A percentile compares a stretch with the other conserved stretches of the same genome.
These are phyloP conservation scores for Lactarius vividus DNA, from an alignment of 768 basidiomycete species.

Conservation along the genomic window DNA sequence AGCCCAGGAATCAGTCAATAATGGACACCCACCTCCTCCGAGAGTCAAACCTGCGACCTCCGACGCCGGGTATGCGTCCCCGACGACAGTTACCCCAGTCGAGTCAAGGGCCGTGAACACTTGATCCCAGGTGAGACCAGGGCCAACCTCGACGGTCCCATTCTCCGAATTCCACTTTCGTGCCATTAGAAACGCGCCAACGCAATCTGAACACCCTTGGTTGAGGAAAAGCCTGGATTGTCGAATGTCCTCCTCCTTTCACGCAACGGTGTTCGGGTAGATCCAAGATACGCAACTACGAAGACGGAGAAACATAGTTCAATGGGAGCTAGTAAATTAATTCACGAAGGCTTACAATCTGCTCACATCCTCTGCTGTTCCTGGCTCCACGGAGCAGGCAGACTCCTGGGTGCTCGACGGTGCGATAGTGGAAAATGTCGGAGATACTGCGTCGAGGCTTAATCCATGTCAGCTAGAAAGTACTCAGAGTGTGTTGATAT, in stretches of 20 bases:
- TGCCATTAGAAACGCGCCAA: constrained; percentile 29
- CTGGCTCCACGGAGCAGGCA: constrained; percentile 29
- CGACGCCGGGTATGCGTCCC: constrained; percentile 30
- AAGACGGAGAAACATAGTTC: not conserved
- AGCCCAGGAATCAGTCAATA: not conserved
- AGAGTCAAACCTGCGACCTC: constrained; percentile 31
- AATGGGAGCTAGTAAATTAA: not conserved
- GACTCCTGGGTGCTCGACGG: constrained; percentile 18
- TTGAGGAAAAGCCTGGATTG: constrained; percentile 31
- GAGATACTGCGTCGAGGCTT: constrained; percentile 14
- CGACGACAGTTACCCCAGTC: constrained; percentile 29
- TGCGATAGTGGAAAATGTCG: constrained; percentile 24
- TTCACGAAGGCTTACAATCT: constrained; percentile 18
- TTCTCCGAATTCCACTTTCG: constrained; percentile 8
- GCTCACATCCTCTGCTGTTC: constrained; percentile 25
- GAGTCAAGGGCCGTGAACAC: constrained; percentile 28
- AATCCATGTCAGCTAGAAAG: not conserved
- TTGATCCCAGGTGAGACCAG: constrained; percentile 33
- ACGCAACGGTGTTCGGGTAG: constrained; percentile 24
- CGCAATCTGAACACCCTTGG: constrained; percentile 31
- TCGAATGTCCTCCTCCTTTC: constrained; percentile 33
- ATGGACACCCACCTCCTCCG: constrained; percentile 28
- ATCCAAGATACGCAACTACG: constrained; percentile 14
- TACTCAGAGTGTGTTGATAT: not conserved
- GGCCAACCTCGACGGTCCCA: constrained; percentile 26